phyloP scores from a whole-genome alignment of 306 rosid species.

The Gastrolobium villosum region DNA sequence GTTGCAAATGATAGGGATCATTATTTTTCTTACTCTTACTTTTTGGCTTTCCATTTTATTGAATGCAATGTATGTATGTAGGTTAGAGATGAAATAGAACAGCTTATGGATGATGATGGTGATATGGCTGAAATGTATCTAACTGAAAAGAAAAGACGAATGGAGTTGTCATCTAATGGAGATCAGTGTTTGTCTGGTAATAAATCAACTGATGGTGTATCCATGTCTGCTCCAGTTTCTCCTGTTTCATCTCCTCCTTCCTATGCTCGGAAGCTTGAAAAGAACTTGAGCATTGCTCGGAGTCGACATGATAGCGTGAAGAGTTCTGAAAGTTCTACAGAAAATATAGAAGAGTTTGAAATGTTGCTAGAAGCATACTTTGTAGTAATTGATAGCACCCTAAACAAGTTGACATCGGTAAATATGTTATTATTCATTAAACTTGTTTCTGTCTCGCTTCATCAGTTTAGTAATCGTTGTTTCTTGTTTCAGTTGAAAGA shows the following conservation, averaged over 20 bases:
- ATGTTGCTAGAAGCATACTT: conserved; percentile 99
- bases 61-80: conserved; percentile 54
- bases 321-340: conserved; percentile 85
- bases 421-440: conserved; percentile 12
- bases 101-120: conserved; percentile 99
- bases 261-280: conserved; percentile 79
- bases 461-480: conserved; percentile 36
- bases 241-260: conserved; percentile 96
- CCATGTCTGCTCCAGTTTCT: conserved; percentile 96
- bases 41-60: conserved; percentile 36
- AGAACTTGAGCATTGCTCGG: conserved; percentile 90
- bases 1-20: conserved; percentile 30
- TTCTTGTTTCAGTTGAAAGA: conserved; percentile 85
- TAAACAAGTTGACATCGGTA: conserved; percentile 96
- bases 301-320: conserved; percentile 94
- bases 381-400: conserved; percentile 97
- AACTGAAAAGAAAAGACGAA: conserved; percentile 91
- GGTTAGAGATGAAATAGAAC: conserved; percentile 99
- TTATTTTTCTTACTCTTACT: conserved; percentile 11
- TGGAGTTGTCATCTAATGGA: conserved; percentile 84
- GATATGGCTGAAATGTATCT: conserved; percentile 99
- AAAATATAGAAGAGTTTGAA: conserved; percentile 97
- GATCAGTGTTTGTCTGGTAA: conserved; percentile 84
- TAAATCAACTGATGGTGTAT: conserved; percentile 79
- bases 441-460: conserved; percentile 26